phyloP scores from a whole-genome alignment of 2,329 filamentous ascomycete species.

The Ceratocystis diversiconidia region DNA sequence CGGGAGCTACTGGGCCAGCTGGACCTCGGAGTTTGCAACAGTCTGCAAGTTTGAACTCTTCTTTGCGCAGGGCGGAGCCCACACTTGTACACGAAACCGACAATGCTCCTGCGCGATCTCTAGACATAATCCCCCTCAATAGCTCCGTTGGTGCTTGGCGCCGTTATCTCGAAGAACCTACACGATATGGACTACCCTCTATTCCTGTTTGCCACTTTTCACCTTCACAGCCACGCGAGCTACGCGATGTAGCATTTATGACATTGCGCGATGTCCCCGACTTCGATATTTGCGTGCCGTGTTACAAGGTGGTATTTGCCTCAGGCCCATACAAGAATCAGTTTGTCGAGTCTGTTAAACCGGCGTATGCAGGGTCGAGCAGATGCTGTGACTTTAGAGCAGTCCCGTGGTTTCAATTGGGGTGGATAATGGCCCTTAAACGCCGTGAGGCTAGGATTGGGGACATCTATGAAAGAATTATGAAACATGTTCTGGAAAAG shows the following conservation, averaged over 20 bases:
- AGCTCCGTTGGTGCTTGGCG: slow-evolving; percentile 30
- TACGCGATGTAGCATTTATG: slow-evolving; percentile 60
- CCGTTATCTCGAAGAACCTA: slow-evolving; percentile 40
- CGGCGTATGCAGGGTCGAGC: background rate
- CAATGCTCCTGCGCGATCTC: background rate
- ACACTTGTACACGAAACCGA: background rate
- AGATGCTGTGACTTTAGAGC: slow-evolving; percentile 67
- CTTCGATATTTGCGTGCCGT: slow-evolving; percentile 72
- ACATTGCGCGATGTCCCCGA: slow-evolving; percentile 55
- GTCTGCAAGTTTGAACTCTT: slow-evolving; percentile 12
- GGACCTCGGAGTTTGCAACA: slow-evolving; percentile 21
- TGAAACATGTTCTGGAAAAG: slow-evolving; percentile 29
- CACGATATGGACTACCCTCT: slow-evolving; percentile 29
- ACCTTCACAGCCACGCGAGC: slow-evolving; percentile 39
- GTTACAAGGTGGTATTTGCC: slow-evolving; percentile 56
- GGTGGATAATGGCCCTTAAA: slow-evolving; percentile 67
- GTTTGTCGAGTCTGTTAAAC: slow-evolving; percentile 44
- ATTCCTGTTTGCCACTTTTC: slow-evolving; percentile 44
- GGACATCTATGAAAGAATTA: slow-evolving; percentile 56
- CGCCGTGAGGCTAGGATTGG: slow-evolving; percentile 47
- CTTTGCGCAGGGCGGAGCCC: slow-evolving; percentile 12
- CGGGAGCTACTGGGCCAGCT: slow-evolving; percentile 17
- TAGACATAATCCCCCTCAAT: slow-evolving; percentile 11
- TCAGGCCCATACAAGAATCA: slow-evolving; percentile 51
- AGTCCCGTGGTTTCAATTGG: slow-evolving; percentile 66